These are phyloP conservation scores for Madurella fahalii DNA, from an alignment of 2,329 filamentous ascomycete genomes.

Conservation along the genomic window DNA sequence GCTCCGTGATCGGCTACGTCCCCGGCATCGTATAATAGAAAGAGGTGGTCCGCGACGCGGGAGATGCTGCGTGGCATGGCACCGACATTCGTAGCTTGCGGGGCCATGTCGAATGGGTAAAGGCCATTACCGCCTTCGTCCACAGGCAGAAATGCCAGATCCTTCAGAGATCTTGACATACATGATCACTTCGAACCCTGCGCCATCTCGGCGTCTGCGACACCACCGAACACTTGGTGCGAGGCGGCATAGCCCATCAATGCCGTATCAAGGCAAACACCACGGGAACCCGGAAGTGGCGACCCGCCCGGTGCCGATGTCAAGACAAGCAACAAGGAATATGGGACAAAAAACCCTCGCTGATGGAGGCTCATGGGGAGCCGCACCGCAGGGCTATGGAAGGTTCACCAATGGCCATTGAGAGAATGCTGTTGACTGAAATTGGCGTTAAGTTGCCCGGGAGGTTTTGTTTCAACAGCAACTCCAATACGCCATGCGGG, in stretches of 20 bases:
- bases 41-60: too few species aligned
- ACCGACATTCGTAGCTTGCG: too few species aligned
- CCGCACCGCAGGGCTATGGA: conserved; percentile 5
- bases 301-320: too few species aligned
- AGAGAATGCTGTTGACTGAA: conserved; percentile 28
- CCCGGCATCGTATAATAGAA: too few species aligned
- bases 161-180: too few species aligned
- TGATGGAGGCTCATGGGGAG: conserved; percentile 9
- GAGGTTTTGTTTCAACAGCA: conserved; percentile 11
- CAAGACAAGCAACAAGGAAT: background rate
- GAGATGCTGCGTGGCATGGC: too few species aligned
- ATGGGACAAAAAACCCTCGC: conserved; percentile 13
- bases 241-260: background rate
- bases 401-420: conserved; percentile 19
- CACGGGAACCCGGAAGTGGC: background rate
- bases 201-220: background rate
- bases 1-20: too few species aligned
- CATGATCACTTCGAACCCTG: background rate
- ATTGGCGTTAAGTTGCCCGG: conserved; percentile 1
- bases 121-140: too few species aligned
- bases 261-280: background rate
- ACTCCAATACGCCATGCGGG: background rate
- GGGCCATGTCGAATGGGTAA: too few species aligned
- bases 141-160: too few species aligned
- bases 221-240: conserved; percentile 1